These are phyloP conservation scores for Acmispon strigosus DNA, from an alignment of 306 rosid species.

Conservation along the genomic window DNA sequence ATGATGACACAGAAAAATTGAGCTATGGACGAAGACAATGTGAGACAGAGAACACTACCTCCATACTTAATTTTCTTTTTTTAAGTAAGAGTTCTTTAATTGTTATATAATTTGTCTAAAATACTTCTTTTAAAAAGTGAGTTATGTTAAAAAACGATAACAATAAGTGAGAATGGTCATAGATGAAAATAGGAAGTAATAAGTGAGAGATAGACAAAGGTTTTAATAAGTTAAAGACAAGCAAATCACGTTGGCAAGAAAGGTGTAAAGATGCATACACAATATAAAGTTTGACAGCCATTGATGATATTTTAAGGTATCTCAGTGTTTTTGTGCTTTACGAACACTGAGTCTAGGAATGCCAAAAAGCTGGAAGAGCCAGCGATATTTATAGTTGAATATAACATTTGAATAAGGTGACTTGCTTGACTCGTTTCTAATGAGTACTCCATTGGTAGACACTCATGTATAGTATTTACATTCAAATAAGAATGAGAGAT, in stretches of 20 bases:
- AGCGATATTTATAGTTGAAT: constrained; percentile 30
- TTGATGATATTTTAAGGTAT: constrained; percentile 16
- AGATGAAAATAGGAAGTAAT: too few relatives aligned
- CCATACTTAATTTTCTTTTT: too few relatives aligned
- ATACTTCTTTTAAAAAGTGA: too few relatives aligned
- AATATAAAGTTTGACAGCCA: constrained; percentile 69
- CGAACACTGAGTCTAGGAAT: constrained; percentile 10
- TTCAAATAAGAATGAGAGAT: too few relatives aligned
- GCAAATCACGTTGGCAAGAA: background rate
- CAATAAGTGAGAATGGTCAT: too few relatives aligned
- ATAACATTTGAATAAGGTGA: background rate
- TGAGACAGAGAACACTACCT: too few relatives aligned
- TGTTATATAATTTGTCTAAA: too few relatives aligned
- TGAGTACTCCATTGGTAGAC: too few relatives aligned
- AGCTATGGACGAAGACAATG: background rate
- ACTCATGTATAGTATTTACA: too few relatives aligned
- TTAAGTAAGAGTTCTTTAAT: too few relatives aligned
- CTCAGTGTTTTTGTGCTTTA: background rate
- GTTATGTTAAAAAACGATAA: too few relatives aligned
- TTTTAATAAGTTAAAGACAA: background rate
- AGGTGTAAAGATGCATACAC: constrained; percentile 40
- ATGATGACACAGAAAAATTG: too few relatives aligned
- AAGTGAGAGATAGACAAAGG: background rate
- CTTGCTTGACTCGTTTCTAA: background rate
- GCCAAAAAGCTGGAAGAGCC: background rate